Evolutionary conservation across 2,329 filamentous ascomycete genomes (phyloP), one percentile per base, ranked within the genome.

Genomic region (Fusarium acutatum): DNA sequence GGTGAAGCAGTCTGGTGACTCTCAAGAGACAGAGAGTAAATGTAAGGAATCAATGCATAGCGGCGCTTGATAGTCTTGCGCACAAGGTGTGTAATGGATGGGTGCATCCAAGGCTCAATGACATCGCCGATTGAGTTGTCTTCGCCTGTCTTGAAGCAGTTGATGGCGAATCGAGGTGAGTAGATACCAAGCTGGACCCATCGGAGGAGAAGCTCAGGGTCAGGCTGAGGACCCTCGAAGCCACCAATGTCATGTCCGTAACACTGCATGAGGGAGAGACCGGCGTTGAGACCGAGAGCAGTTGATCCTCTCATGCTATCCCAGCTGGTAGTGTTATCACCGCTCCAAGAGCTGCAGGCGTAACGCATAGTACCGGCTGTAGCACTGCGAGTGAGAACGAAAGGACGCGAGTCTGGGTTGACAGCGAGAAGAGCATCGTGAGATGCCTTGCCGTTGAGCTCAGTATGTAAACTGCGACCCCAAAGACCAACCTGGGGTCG

Each of bases 51-150:
- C 60, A 94, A 84, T 71, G 91, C 91, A 77, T 94, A 94, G 37
- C 92, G 87, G 12, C 92, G 87, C 80, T 91, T 90, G 79, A 94
- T 93, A 2, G 90, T 86, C 59, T 86, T 86, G 22, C 92, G 88
- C 20, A 94, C 84, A 3, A 91, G 81, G 0, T 87, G 88, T 0
- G 90, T 90, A 34, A 90, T 90, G 40, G 91, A 88, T 0, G 91
- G 90, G 76, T 94, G 92, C 91, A 94, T 93, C 91, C 91, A 94
- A 0, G 92, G 92, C 82, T 94, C 92, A 65, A 94, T 94, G 1
- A 94, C 91, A 40, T 93, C 92, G 13, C 92, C 92, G 30, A 93
- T 86, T 0, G 85, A 84, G 75, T 91, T 93, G 80, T 94, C 90
- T 2, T 87, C 83, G 0, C 88, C 86, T 0, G 92, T 94, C 82